Evolutionary conservation across 441 rosid species (phyloP), one percentile per base, ranked within the genome.

Genomic region (Populus tomentosa): DNA sequence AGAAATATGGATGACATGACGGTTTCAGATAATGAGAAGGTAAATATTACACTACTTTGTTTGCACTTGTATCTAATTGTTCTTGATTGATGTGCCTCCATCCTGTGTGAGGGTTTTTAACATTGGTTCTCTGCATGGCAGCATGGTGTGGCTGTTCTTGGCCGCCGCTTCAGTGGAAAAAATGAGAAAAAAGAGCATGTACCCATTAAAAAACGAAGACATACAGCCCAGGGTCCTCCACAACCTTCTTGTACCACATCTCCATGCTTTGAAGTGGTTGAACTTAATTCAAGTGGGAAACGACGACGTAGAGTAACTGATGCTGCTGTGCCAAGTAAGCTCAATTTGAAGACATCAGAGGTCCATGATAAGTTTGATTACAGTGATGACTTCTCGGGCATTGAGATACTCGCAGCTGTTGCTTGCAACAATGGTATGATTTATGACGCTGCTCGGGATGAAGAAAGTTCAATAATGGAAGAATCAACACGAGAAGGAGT

Each of bases 391-490:
- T 87, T 88, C 84, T 89, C 93, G 66, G 91, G 91, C 64, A 86
- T 88, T 64, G 86, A 78, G 71, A 85, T 90, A 40, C 92, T 90
- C 78, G 90, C 92, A 53, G 84, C 83, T 70, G 94, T 77, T 35
- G 90, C 89, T 42, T 86, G 90, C 71, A 76, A 67, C 76, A 77
- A 77, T 69, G 61, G 76, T 75, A 68, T 86, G 33, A 73, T 73
- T 64, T 69, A 78, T 77, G 76, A 76, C 63, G 42, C 74, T 69
- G 71, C 70, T 64, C 28, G 26, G 40, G 35, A 42, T 28, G 77
- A 53, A 78, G 81, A 69, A 14, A 70, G 61, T 64, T 75, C 78
- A 26, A 33, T 10, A 16, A 11, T 20, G 21, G 84, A 77, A 77
- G 84, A 78, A 33, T 68, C 75, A 59, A 75, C 42, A 7, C 68